phyloP scores from a whole-genome alignment of 257 asterid genomes.

The Solanum habrochaites region DNA sequence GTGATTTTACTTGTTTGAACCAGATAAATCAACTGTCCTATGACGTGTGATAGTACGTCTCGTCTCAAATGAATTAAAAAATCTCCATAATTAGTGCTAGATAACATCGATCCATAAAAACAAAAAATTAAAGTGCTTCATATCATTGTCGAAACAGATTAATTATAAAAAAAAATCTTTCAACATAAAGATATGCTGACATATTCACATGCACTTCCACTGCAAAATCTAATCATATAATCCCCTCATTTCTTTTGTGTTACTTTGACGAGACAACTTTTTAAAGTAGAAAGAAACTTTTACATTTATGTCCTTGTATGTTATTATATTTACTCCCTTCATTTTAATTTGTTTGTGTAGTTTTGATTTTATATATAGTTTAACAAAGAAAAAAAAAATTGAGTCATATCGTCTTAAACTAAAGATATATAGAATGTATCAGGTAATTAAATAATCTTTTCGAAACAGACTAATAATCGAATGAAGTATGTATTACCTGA shows the following conservation, averaged over 20 bases:
- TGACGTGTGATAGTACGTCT: neutral
- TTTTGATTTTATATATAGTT: neutral
- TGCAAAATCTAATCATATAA: neutral
- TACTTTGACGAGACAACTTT: neutral
- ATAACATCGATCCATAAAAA: neutral
- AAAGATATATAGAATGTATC: neutral
- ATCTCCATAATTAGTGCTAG: neutral
- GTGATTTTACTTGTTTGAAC: neutral
- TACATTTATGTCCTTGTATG: too few relatives aligned
- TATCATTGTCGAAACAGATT: neutral
- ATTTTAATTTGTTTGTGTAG: neutral
- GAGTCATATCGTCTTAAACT: neutral
- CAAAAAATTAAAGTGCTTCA: neutral
- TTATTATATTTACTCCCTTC: neutral
- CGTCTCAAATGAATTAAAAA: neutral
- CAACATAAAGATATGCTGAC: neutral
- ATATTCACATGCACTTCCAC: neutral
- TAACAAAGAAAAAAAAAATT: rapidly evolving
- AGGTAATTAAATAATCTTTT: neutral
- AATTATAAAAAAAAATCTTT: neutral
- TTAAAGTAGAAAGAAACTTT: neutral
- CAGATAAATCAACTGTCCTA: neutral
- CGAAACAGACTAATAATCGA: too few relatives aligned
- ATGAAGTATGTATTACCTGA: neutral
- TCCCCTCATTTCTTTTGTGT: neutral